Evolutionary conservation across 192 early-diverging fungal species (phyloP).

Genomic region (Podila epicladia): DNA sequence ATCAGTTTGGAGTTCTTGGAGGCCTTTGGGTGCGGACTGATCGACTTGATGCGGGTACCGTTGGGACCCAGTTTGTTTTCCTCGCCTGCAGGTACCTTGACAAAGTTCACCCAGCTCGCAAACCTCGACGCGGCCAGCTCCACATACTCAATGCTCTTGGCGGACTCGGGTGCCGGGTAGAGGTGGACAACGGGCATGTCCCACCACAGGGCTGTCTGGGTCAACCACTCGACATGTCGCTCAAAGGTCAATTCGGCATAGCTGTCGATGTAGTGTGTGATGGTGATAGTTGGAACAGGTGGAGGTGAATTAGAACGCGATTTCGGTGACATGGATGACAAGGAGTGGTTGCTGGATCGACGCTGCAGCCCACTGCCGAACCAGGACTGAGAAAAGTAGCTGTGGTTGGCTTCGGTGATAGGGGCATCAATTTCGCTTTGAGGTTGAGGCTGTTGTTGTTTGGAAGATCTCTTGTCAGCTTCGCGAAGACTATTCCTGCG

Average conservation of each 20-base stretch:
- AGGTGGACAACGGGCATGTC: constrained; percentile 47
- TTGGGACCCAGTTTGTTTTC: constrained; percentile 15
- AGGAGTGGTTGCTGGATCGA: neutral
- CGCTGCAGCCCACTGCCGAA: neutral
- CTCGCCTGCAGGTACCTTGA: constrained; percentile 30
- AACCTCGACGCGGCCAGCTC: constrained; percentile 33
- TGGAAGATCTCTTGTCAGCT: neutral
- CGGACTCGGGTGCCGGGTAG: constrained; percentile 25
- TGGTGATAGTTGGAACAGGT: constrained; percentile 23
- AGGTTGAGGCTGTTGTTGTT: constrained; percentile 1
- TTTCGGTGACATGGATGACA: too few species aligned
- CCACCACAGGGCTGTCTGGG: constrained; percentile 50
- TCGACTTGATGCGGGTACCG: constrained; percentile 6
- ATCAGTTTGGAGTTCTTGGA: neutral
- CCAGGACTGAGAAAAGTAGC: constrained; percentile 25
- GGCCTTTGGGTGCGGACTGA: neutral
- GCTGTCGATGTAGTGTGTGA: constrained; percentile 40
- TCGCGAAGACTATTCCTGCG: neutral
- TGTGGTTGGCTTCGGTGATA: neutral
- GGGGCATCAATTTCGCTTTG: neutral
- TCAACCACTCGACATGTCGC: constrained; percentile 48
- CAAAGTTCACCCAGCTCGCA: constrained; percentile 50
- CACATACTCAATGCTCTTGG: constrained; percentile 11
- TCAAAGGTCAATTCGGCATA: constrained; percentile 44
- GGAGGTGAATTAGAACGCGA: neutral